Evolutionary conservation across 352 stramenopile genomes (phyloP), one percentile per base, ranked within the genome.

Genomic region (Aphanomyces euteiches): DNA sequence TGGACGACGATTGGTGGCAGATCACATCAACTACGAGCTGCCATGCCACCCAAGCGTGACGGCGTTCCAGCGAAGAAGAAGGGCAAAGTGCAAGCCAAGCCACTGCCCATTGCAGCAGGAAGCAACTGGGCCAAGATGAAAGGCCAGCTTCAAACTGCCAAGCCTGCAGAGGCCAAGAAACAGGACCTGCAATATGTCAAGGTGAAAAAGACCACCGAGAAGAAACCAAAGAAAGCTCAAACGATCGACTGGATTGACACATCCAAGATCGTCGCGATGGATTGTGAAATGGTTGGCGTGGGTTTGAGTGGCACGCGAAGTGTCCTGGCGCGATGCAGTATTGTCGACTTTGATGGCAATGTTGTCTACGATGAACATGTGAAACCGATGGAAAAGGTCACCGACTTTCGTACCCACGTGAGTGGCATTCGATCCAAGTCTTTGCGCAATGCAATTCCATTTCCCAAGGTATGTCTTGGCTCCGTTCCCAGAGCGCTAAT

Each of bases 211-310:
- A 28, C 36, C 7, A 58, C 7, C 19, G 54, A 61, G 17, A 70
- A 63, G 47, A 70, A 70, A 34, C 36, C 37, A 17, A 67, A 67
- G 43, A 50, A 48, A n/a, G 39, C 13, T 5, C 41, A 48, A 48
- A 70, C 36, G n/a, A 43, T 72, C 34, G 56, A 90, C 66, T 92
- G 85, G 87, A 89, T 95, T 71, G 84, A 93, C 77, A 90, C 90
- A 71, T 73, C 72, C 38, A 61, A 69, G 7, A 91, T 95, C 66
- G 73, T 93, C 21, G 87, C 75, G n/a, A 93, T 95, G 84, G 87
- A 95, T 84, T 95, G 87, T 72, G 87, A 95, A 74, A 95, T 95
- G 87, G 87, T 95, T 7, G 87, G 87, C 40, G 87, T 95, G 3
- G 87, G 87, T 0, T 69, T 89, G 15, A 87, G 81, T 3, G 87